phyloP scores from a whole-genome alignment of 2,329 filamentous ascomycete genomes.

The Penicillium sp. region DNA sequence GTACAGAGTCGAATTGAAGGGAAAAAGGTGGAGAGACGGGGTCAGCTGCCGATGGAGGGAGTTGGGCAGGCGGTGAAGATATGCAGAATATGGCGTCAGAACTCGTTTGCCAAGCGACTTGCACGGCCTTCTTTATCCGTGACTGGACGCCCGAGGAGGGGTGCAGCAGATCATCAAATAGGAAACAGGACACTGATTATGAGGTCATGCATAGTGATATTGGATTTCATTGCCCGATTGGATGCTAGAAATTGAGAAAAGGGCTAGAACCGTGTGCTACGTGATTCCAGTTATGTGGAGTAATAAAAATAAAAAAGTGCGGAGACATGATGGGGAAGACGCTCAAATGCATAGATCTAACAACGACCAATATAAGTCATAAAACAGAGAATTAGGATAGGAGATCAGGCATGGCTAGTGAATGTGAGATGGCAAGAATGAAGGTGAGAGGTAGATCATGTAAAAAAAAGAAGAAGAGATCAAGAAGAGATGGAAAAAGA shows the following conservation, averaged over 20 bases:
- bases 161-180: conserved; percentile 8
- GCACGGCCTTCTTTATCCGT: neutral
- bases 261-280: conserved; percentile 26
- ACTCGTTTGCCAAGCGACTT: neutral
- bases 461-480: conserved; percentile 7
- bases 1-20: conserved; percentile 19
- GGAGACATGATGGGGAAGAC: conserved; percentile 24
- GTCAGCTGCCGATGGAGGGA: conserved; percentile 6
- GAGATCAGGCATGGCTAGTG: conserved; percentile 7
- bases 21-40: conserved; percentile 13
- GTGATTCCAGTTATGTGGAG: conserved; percentile 12
- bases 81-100: conserved; percentile 10
- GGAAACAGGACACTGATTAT: conserved; percentile 13
- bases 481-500: conserved; percentile 4
- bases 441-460: conserved; percentile 10
- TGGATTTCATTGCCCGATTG: conserved; percentile 6
- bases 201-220: conserved; percentile 18
- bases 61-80: conserved; percentile 1
- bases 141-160: neutral
- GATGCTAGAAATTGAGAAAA: neutral
- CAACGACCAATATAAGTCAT: conserved; percentile 19
- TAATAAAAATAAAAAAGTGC: conserved; percentile 3
- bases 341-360: conserved; percentile 35
- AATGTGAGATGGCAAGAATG: conserved; percentile 8
- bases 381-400: conserved; percentile 10